Evolutionary conservation across 768 basidiomycete genomes (phyloP), one percentile per base, ranked within the genome.

Genomic region (Rhizopogon vinicolor): DNA sequence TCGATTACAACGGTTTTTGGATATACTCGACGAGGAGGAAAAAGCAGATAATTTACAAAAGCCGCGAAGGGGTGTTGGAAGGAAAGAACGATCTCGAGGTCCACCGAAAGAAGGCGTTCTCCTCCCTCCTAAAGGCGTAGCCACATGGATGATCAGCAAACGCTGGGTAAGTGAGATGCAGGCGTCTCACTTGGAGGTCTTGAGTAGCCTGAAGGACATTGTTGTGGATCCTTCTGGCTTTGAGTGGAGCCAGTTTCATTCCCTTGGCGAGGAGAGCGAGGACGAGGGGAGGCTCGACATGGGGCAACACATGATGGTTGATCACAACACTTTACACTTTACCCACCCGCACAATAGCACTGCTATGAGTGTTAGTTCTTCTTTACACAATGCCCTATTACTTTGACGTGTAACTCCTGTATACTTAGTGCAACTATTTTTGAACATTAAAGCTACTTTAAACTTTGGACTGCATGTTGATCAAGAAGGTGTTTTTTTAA

Each of bases 91-190:
- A 39, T 68, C 70, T 22, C 61, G 65, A 16, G 89, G 87, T 0
- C 73, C 76, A 40, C 66, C 71, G 2, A 89, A 87, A 62, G 83
- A 86, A 10, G 80, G 75, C 5, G 65, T 82, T 3, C 58, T 72
- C 31, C 70, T 88, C 6, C 89, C 89, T 9, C 89, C 89, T 0
- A 72, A 74, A 56, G 86, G 85, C 1, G 75, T 85, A 8, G 75
- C 83, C 5, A 74, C 75, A 18, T 91, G 89, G 89, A 91, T 90
- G 89, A 74, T 91, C 58, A 89, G 87, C 67, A 76, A 76, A 62
- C 70, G 78, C 18, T 91, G 89, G 89, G 59, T 83, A 49, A 70
- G 69, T 31, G 61, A 66, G 41, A 70, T 79, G 49, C 72, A 70
- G 57, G 59, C 44, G 7, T 69, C 67, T 40, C 78, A 79, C 14